A percentile compares a stretch with the other conserved stretches of the same genome.
Evolutionary conservation across 768 basidiomycete species (phyloP).

Genomic region (Lactarius deliciosus): DNA sequence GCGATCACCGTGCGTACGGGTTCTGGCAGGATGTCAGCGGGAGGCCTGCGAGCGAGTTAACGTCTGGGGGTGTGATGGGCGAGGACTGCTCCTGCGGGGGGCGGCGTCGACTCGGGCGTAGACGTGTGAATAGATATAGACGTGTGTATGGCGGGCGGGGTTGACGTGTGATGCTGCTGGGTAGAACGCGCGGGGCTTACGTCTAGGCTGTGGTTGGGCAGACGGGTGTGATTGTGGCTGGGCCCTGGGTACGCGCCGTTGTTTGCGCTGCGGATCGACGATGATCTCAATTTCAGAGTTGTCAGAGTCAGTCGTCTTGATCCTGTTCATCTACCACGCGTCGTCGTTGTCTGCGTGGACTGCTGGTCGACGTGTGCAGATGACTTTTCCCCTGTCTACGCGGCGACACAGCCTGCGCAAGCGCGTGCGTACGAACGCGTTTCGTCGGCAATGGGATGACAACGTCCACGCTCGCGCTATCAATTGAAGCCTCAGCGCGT

Average conservation of each 20-base stretch:
- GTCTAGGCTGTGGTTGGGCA: neutral
- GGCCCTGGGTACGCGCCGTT: neutral
- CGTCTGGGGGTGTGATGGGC: neutral
- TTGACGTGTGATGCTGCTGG: neutral
- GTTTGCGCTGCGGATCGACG: neutral
- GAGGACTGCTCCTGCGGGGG: neutral
- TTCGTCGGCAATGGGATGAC: neutral
- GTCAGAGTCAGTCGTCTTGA: neutral
- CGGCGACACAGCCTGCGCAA: neutral
- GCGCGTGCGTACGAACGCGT: too few relatives aligned
- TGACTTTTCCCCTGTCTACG: neutral
- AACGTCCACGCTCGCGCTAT: too few relatives aligned
- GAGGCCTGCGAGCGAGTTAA: conserved; percentile 1
- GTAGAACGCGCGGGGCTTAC: neutral
- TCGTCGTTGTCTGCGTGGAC: conserved; percentile 8
- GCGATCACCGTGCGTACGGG: neutral
- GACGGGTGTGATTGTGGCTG: neutral
- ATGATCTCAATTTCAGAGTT: conserved; percentile 3
- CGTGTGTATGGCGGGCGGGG: neutral
- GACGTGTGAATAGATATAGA: neutral
- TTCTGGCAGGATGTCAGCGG: conserved; percentile 12
- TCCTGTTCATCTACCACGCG: neutral
- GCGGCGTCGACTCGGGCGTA: neutral
- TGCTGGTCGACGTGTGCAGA: neutral
- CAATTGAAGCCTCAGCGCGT: too few relatives aligned